Evolutionary conservation across 148 eudicot species (phyloP), one percentile per base, ranked within the genome.

Genomic region (Amaranthus cruentus): DNA sequence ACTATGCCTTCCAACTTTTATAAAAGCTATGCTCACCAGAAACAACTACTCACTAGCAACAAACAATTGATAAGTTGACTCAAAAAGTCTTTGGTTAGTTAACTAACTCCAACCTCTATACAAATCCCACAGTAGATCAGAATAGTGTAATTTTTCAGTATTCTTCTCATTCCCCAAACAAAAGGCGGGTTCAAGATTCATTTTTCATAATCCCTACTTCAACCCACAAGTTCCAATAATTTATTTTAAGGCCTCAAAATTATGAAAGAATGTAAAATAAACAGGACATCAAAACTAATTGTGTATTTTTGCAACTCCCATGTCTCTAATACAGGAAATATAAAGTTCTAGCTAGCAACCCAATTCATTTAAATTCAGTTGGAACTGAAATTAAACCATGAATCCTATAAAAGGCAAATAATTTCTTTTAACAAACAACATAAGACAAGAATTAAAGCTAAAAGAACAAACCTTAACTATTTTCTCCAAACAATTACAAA

Each of bases 121-220:
- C 68, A 64, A 44, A 65, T 65, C 47, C 51, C 52, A 65, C 68
- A 65, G 14, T 52, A 62, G 49, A 48, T 42, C 50, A 38, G 57
- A 8, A 14, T 8, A 21, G 15, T 28, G 38, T 28, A 28, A 28
- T 28, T 28, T 28, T 28, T 28, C 38, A 28, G 38, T 28, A 28
- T 28, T 28, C 38, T 28, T 28, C 38, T 28, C 38, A 28, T 28
- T 28, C 38, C 38, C 38, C 38, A 28, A 28, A 28, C 38, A 28
- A 28, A 28, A 28, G 38, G 38, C 38, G 2, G 38, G 38, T 70
- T 55, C 5, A 55, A 43, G 3, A 11, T 43, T 7, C 38, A 55
- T 13, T 70, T 70, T 46, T 4, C 72, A 69, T 28, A 28, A 28
- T 28, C 38, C 38, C 38, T 28, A 28, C 38, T 28, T 28, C 38